Evolutionary conservation across 2,329 filamentous ascomycete genomes (phyloP).

Genomic region (Aspergillus sp.): DNA sequence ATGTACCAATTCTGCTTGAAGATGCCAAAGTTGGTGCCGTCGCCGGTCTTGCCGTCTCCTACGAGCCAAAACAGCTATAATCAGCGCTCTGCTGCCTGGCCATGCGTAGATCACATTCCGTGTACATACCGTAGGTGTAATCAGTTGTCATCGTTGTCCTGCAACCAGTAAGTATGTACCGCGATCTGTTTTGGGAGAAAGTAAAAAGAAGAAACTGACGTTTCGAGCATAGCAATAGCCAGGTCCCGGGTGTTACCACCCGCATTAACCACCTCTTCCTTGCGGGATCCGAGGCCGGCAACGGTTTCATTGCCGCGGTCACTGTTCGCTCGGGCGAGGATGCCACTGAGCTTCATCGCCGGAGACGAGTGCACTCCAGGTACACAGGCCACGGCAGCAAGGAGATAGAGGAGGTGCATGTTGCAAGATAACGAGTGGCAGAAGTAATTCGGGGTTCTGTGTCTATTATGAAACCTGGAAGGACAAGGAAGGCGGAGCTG

Average conservation of each 20-base stretch:
- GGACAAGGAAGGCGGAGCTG: background rate
- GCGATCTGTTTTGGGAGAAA: background rate
- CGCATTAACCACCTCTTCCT: constrained; percentile 25
- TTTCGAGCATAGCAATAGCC: constrained; percentile 34
- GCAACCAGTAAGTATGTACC: background rate
- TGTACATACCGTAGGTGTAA: constrained; percentile 27
- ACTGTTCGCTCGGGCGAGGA: constrained; percentile 1
- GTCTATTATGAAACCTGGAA: background rate
- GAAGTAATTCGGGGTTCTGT: background rate
- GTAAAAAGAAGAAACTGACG: constrained; percentile 11
- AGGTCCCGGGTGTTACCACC: constrained; percentile 31
- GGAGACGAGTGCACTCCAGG: background rate
- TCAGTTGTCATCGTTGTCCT: constrained; percentile 29
- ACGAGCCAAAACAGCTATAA: too few species aligned
- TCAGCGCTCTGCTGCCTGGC: background rate
- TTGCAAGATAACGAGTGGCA: background rate
- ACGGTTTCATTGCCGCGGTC: constrained; percentile 28
- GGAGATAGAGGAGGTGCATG: background rate
- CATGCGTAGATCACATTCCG: background rate
- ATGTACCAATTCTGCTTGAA: constrained; percentile 30
- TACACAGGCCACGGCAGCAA: background rate
- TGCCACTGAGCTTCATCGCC: background rate
- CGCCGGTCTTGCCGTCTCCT: constrained; percentile 36
- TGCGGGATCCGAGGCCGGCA: constrained; percentile 25
- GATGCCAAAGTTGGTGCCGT: constrained; percentile 37